Evolutionary conservation across 345 rosid species (phyloP).

Genomic region (Pistacia atlantica): DNA sequence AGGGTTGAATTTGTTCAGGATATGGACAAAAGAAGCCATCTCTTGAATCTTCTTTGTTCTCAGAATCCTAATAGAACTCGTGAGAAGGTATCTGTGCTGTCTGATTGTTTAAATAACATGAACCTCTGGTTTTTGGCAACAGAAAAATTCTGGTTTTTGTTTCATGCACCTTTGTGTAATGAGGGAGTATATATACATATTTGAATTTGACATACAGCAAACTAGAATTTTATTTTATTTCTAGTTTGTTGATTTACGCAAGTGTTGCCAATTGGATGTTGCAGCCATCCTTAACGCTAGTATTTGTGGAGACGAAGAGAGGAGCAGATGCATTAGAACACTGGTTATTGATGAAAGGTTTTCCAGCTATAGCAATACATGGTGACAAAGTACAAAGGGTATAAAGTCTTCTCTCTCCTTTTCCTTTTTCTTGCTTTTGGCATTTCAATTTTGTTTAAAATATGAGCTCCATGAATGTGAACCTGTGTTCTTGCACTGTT

Average conservation of each 20-base stretch:
- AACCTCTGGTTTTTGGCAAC: background rate
- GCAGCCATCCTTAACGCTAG: slow-evolving; percentile 49
- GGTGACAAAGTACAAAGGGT: slow-evolving; percentile 61
- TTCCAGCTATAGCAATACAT: slow-evolving; percentile 51
- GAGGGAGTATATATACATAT: background rate
- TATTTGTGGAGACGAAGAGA: slow-evolving; percentile 60
- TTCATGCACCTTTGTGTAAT: too few relatives aligned
- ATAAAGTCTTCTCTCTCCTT: background rate
- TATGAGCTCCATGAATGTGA: background rate
- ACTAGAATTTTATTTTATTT: background rate
- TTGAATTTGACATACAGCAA: background rate
- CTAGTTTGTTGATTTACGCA: background rate
- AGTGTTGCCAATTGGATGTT: background rate
- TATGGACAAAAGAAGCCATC: slow-evolving; percentile 40
- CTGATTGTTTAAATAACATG: background rate
- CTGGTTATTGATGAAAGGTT: slow-evolving; percentile 41
- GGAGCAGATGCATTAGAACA: slow-evolving; percentile 57
- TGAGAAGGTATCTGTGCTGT: slow-evolving; percentile 29
- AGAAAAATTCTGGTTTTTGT: background rate
- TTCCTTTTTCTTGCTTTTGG: background rate
- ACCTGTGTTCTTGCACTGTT: background rate
- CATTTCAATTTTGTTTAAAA: background rate
- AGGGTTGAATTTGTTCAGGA: slow-evolving; percentile 51
- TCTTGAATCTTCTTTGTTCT: slow-evolving; percentile 36
- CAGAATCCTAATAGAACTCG: slow-evolving; percentile 20